Evolutionary conservation across 495 filamentous ascomycete genomes (phyloP), one percentile per base, ranked within the genome.

Genomic region (Hypomontagnella submonticulosa): DNA sequence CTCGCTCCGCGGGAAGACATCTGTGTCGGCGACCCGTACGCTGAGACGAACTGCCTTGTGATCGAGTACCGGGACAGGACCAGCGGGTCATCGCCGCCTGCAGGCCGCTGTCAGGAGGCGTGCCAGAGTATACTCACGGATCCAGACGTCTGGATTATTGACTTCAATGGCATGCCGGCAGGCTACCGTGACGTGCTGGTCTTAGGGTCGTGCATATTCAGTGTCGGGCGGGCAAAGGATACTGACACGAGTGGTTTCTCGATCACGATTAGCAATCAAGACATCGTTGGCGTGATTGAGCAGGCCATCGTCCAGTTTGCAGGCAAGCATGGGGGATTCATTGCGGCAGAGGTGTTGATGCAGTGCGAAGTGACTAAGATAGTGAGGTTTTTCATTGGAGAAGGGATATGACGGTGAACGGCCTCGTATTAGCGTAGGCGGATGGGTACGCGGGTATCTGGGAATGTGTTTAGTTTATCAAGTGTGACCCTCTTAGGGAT

Each of bases 271-370:
- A 9, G 41, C 13, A 73, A 73, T 15, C 67, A 71, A 56, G 70
- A 73, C 11, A 71, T 73, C 11, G 36, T 71, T 1, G 67, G 65
- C 12, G 34, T 66, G 1, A 46, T 71, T 6, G 70, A 44, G 10
- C 63, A 56, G 54, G 36, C 41, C 3, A 44, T 71, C 5, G 44
- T 43, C 4, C 40, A 53, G 5, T 73, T 66, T 16, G 67, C 59
- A 0, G 27, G 48, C 1, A 10, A 27, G 18, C 70, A 73, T 20
- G 44, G 43, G 0, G 67, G 63, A 1, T 54, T 37, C 51, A 37
- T 73, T 0, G 51, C 50, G 9, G 70, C 67, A 2, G 56, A 71
- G 43, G 70, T 67, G 0, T 68, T 60, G 3, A 73, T 73, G 70
- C 13, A 48, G 1, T 73, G 70, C n/a, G 18, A 27, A 6, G 23